Percentiles rank a stretch among this genome's conserved stretches.
Evolutionary conservation across 306 rosid species (phyloP).

Genomic region (Cucumis sativus): Cucumber_9930_V3 NC_026660.2:6322001-6322500

Average conservation of each 20-base stretch:
- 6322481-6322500: neutral
- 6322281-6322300: slow-evolving; percentile 62
- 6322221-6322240: slow-evolving; percentile 88
- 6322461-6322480: neutral
- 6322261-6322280: slow-evolving; percentile 87
- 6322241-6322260: slow-evolving; percentile 90
- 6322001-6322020: neutral
- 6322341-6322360: neutral
- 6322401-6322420: neutral
- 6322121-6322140: neutral
- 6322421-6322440: slow-evolving; percentile 3
- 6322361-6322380: neutral
- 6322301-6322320: neutral
- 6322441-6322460: neutral
- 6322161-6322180: neutral
- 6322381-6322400: neutral
- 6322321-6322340: neutral
- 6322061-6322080: neutral
- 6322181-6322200: neutral
- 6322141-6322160: neutral
- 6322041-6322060: neutral
- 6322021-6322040: neutral
- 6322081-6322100: neutral
- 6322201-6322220: slow-evolving; percentile 31
- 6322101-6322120: neutral